These are phyloP conservation scores for Cucumis sativus DNA, from an alignment of 306 rosid genomes.

Conservation along the genomic window DNA sequence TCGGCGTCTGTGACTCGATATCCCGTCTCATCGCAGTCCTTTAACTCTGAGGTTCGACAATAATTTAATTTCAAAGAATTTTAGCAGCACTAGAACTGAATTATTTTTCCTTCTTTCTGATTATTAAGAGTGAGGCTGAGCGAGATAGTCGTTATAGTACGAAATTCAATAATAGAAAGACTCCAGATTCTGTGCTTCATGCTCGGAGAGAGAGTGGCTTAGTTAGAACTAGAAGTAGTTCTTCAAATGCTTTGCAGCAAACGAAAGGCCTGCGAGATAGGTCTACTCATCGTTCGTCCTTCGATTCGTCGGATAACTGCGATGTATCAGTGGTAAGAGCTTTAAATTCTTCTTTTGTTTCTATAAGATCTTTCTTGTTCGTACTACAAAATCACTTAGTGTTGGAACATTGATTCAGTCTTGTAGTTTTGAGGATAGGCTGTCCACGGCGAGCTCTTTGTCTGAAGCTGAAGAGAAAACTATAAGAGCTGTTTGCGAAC, in stretches of 20 bases:
- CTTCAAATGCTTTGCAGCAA: conserved; percentile 20
- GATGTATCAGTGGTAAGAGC: conserved; percentile 31
- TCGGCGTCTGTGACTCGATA: conserved; percentile 54
- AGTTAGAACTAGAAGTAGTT: conserved; percentile 16
- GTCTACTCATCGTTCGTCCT: conserved; percentile 43
- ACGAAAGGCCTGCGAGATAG: conserved; percentile 28
- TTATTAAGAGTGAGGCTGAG: conserved; percentile 72
- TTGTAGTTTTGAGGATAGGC: conserved; percentile 30
- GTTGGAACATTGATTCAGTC: not conserved
- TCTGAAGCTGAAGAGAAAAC: conserved; percentile 55
- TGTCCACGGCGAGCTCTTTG: conserved; percentile 40
- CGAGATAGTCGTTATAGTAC: conserved; percentile 10
- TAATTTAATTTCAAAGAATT: not conserved
- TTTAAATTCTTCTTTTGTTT: conserved; percentile 9
- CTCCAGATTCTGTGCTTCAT: conserved; percentile 17
- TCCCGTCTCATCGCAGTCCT: conserved; percentile 34
- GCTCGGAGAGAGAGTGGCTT: conserved; percentile 25
- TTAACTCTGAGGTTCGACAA: conserved; percentile 50
- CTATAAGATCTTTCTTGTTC: not conserved
- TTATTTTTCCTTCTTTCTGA: not conserved
- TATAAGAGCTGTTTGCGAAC: conserved; percentile 51
- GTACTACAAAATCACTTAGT: not conserved
- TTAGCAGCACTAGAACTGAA: not conserved
- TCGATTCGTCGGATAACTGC: conserved; percentile 23
- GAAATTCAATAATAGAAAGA: conserved; percentile 17